A percentile compares a stretch with the other conserved stretches of the same genome.
phyloP scores from a whole-genome alignment of 2,329 filamentous ascomycete species.

The Penicillium nordicum region DNA sequence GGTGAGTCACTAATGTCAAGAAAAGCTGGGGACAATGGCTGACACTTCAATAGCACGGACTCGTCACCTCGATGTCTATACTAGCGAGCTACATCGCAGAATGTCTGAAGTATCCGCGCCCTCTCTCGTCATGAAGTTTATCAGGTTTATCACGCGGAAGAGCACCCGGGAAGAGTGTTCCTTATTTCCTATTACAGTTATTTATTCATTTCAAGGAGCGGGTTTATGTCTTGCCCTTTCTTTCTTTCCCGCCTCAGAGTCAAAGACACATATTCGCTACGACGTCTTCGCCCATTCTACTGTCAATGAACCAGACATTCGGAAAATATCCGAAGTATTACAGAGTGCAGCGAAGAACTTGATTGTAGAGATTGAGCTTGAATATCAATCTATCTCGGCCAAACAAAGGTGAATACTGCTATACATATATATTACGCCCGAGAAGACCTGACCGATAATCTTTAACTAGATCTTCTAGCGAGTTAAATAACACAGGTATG shows the following conservation, averaged over 20 bases:
- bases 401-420: conserved; percentile 5
- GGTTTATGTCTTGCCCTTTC: conserved; percentile 24
- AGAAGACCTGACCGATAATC: neutral
- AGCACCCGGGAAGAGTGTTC: neutral
- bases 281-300: conserved; percentile 24
- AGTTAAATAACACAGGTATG: neutral
- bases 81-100: conserved; percentile 3
- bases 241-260: conserved; percentile 27
- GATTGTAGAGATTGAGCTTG: conserved; percentile 11
- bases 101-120: neutral
- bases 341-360: neutral
- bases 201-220: conserved; percentile 20
- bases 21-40: neutral
- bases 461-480: neutral
- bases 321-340: neutral
- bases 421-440: neutral
- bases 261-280: conserved; percentile 29
- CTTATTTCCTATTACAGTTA: conserved; percentile 26
- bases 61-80: neutral
- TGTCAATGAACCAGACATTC: neutral
- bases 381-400: conserved; percentile 8
- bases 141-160: neutral
- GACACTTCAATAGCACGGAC: neutral
- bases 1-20: conserved; percentile 17
- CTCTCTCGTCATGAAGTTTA: conserved; percentile 2